Base-by-base conservation (phyloP, 805 yeast species). In the Clavispora asparagi region DNA sequence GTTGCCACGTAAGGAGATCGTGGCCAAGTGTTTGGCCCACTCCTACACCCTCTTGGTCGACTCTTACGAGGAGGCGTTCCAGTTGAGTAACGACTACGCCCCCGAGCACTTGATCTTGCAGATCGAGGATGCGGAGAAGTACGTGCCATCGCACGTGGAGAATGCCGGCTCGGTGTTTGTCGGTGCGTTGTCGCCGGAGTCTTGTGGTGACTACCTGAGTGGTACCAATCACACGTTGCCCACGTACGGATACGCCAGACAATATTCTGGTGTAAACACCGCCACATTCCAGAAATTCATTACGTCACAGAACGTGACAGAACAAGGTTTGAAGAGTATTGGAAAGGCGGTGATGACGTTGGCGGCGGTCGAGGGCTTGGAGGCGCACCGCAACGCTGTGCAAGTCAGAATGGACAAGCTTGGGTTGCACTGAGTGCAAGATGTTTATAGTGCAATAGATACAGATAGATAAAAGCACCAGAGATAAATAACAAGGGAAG, bases 161-260 rank as follows among this genome's bases (percentile, higher is more conserved):
- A 84, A 94, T 63, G 99, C 99, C 6, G 99, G 99, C 35, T 85
- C 95, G 29, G 94, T 94, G 23, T 94, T 94, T 61, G 97, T 94
- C 46, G 99, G 99, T 39, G 85, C 92, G 4, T 87, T 86, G 65
- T 87, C 97, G 2, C 99, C 99, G 42, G 99, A 94, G 67, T 86
- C 96, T 3, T 91, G 97, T 66, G 99, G 99, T 61, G 99, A 94
- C 71, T 94, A 94, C 71, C 91, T 97, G 0, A 81, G 91, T 50
- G 99, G 99, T 64, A 94, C 99, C 6, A 94, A 94, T 76, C 99
- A 94, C 71, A 94, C 99, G 0, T 77, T 94, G 58, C 99, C 99
- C 48, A 94, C 99, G 0, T 94, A 94, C 62, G 99, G 99, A 42
- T 94, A 92, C 62, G 98, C 99, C 39, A 85, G 90, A 71, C 95